Percentiles rank a stretch among this genome's conserved stretches.
phyloP scores from a whole-genome alignment of 139 green algal species.

The Spirogloea muscicola region DNA sequence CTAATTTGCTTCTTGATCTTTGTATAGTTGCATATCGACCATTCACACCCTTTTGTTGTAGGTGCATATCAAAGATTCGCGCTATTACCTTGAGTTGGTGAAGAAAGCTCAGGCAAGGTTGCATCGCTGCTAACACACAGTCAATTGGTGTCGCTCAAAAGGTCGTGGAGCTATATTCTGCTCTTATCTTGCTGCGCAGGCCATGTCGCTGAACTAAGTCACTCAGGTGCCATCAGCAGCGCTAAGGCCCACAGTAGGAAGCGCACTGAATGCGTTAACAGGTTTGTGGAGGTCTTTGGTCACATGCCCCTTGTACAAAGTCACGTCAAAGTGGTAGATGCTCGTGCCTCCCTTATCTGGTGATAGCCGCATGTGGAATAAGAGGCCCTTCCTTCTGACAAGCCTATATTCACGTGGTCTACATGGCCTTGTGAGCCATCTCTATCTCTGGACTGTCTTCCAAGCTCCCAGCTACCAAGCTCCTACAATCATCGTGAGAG shows the following conservation, averaged over 20 bases:
- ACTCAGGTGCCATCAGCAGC: conserved; percentile 28
- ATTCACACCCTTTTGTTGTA: conserved; percentile 1
- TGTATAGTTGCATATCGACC: background rate
- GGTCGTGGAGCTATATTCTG: background rate
- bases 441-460: too few species aligned
- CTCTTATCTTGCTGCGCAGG: background rate
- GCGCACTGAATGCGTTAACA: conserved; percentile 18
- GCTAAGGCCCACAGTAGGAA: background rate
- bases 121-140: too few species aligned
- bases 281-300: conserved; percentile 7
- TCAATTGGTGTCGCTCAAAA: too few species aligned
- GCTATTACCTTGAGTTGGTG: too few species aligned
- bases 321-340: conserved; percentile 23
- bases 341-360: background rate
- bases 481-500: too few species aligned
- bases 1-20: background rate
- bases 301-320: conserved; percentile 18
- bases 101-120: too few species aligned
- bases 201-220: background rate
- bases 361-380: background rate
- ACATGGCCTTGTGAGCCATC: too few species aligned
- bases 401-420: too few species aligned
- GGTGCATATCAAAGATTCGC: background rate
- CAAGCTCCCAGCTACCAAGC: too few species aligned
- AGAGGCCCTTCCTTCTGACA: too few species aligned